Evolutionary conservation across 805 yeast species (phyloP).

Genomic region (Pichia heedii): DNA sequence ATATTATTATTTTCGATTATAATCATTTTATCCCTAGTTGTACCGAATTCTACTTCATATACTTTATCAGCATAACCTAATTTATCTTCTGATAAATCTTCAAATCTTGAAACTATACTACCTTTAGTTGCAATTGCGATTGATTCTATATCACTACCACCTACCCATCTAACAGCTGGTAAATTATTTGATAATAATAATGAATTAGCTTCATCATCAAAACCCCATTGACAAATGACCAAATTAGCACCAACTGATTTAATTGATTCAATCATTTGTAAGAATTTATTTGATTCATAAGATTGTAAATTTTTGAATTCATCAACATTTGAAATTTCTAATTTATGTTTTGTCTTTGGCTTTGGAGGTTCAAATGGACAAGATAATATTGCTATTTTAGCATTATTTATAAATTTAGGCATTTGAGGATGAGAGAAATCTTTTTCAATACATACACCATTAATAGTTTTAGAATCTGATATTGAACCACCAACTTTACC

Average conservation of each 20-base stretch:
- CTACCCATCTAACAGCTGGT: constrained; percentile 98
- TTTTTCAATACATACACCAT: constrained; percentile 90
- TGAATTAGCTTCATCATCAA: constrained; percentile 97
- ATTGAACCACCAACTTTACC: constrained; percentile 94
- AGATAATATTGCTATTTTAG: constrained; percentile 87
- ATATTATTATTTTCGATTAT: constrained; percentile 84
- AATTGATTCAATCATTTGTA: constrained; percentile 80
- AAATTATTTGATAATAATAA: constrained; percentile 75
- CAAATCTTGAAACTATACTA: constrained; percentile 94
- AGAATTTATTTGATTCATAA: constrained; percentile 86
- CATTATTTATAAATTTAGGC: constrained; percentile 75
- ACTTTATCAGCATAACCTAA: constrained; percentile 84
- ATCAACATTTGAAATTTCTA: constrained; percentile 87
- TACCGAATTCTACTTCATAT: constrained; percentile 87
- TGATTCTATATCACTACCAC: constrained; percentile 92
- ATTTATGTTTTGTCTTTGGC: constrained; percentile 97
- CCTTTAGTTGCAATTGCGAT: constrained; percentile 98
- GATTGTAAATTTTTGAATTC: constrained; percentile 86
- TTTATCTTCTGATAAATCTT: constrained; percentile 74
- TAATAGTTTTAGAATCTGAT: constrained; percentile 74
- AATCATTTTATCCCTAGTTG: constrained; percentile 92
- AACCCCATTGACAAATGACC: constrained; percentile 99
- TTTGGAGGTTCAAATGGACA: constrained; percentile 99
- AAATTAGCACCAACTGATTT: constrained; percentile 90
- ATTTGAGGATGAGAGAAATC: constrained; percentile 98